Percentiles rank a stretch among this genome's conserved stretches.
phyloP scores from a whole-genome alignment of 371 early-diverging fungal genomes.

The Ecytonucleospora hepatopenaei region DNA sequence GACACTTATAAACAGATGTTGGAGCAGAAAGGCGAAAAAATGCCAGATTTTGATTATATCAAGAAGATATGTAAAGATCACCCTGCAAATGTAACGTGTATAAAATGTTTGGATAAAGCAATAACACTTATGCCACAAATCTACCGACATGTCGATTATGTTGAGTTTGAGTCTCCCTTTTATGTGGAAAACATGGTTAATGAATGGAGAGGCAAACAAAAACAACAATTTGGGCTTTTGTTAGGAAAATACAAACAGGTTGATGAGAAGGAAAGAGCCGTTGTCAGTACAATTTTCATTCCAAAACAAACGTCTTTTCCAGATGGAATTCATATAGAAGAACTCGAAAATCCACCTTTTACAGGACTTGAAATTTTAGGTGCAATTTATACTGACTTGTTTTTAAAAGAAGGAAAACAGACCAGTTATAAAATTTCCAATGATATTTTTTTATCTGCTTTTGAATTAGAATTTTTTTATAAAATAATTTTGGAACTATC shows the following conservation, averaged over 20 bases:
- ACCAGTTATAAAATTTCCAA: conserved; percentile 70
- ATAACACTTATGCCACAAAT: conserved; percentile 57
- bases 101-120: conserved; percentile 37
- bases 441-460: conserved; percentile 79
- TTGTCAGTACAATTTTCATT: conserved; percentile 83
- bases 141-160: conserved; percentile 90
- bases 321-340: conserved; percentile 67
- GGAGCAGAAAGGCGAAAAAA: conserved; percentile 21
- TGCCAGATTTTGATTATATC: conserved; percentile 30
- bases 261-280: conserved; percentile 66
- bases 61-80: conserved; percentile 33
- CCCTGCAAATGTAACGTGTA: conserved; percentile 33
- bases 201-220: conserved; percentile 72
- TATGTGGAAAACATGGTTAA: conserved; percentile 74
- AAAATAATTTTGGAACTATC: conserved; percentile 38
- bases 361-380: conserved; percentile 64
- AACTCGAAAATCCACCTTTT: conserved; percentile 62
- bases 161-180: conserved; percentile 76
- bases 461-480: conserved; percentile 77
- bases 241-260: conserved; percentile 83
- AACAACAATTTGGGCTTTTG: conserved; percentile 77
- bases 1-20: conserved; percentile 47
- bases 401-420: conserved; percentile 69
- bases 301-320: conserved; percentile 71
- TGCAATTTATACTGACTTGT: conserved; percentile 81